Base-by-base conservation (phyloP, 2,329 filamentous ascomycete species). In the Thelonectria rubi region DNA sequence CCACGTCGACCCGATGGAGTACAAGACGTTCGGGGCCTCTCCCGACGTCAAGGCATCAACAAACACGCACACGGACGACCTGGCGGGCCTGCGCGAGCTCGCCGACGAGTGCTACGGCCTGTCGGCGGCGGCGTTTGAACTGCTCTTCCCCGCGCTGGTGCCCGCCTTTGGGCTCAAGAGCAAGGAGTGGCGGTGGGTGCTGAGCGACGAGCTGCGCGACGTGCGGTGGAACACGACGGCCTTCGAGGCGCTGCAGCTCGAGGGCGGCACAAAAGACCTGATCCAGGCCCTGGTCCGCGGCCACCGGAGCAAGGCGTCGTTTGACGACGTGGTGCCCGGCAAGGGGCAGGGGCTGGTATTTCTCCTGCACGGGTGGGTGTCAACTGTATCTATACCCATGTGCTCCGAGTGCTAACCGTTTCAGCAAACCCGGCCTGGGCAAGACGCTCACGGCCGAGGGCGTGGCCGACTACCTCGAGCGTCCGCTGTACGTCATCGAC, bases 261-360 rank as follows among this genome's bases (percentile, higher is more conserved):
- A 55, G 57, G 51, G 37, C 1, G 30, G 51, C 6, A 54, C 50
- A 11, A 60, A 60, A 32, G 21, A 49, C 11, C 43, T 60, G 14
- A 54, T 60, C 18, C 50, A 54, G 24, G 42, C 47, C 5, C 26
- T 58, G 26, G 55, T 58, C n/a, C 49, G 45, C 43, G 57, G 57
- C 17, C 52, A 55, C 17, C 37, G 32, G 18, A 60, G 37, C 45
- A 42, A 45, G 24, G 45, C 57, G 8, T 46, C 50, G 1, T 60
- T 55, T n/a, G 57, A 60, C 14, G 50, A 60, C 18, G 50, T 54
- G 43, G 50, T 60, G 21, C 43, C 57, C 10, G 57, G 50, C 6
- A 60, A 60, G 18, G 57, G 50, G 15, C 50, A 50, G n/a, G 57
- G 57, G 1, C 26, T 60, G 18, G 32, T 54, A n/a, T 54, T 60